phyloP scores from a whole-genome alignment of 1,139 yeast species.

The Yamadazyma mexicana region DNA sequence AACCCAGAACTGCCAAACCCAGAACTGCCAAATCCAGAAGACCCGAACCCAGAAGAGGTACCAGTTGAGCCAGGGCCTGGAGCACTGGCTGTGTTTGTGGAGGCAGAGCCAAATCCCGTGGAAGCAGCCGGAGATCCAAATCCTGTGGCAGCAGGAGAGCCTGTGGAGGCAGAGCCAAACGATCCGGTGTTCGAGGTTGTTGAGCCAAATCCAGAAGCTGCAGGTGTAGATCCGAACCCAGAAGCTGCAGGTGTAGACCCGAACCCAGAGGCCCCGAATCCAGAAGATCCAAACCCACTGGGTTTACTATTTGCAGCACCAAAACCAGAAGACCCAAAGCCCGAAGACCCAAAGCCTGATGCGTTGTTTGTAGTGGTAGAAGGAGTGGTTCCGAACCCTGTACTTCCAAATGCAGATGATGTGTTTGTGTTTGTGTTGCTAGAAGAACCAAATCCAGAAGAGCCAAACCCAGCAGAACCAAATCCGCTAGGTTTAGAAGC shows the following conservation, averaged over 20 bases:
- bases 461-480: constrained; percentile 13
- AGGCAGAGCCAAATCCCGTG: too few species aligned
- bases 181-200: too few species aligned
- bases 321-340: neutral
- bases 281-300: constrained; percentile 2
- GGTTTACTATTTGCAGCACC: neutral
- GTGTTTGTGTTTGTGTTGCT: neutral
- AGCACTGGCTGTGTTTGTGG: neutral
- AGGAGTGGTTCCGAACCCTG: constrained; percentile 8
- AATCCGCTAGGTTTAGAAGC: constrained; percentile 6
- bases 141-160: neutral
- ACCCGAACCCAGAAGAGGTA: neutral
- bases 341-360: neutral
- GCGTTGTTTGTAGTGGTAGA: neutral
- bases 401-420: constrained; percentile 8
- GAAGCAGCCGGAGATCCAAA: constrained; percentile 5
- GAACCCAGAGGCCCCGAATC: constrained; percentile 7
- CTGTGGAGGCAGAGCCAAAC: constrained; percentile 7
- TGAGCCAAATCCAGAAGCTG: constrained; percentile 8
- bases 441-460: constrained; percentile 7
- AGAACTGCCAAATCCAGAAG: neutral
- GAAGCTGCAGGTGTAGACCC: constrained; percentile 5
- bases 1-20: constrained; percentile 9
- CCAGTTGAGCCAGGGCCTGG: neutral
- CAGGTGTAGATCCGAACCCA: constrained; percentile 9